Conservation (phyloP, 2,329 filamentous ascomycete genomes). For the Hypoxylon sp. region DNA sequence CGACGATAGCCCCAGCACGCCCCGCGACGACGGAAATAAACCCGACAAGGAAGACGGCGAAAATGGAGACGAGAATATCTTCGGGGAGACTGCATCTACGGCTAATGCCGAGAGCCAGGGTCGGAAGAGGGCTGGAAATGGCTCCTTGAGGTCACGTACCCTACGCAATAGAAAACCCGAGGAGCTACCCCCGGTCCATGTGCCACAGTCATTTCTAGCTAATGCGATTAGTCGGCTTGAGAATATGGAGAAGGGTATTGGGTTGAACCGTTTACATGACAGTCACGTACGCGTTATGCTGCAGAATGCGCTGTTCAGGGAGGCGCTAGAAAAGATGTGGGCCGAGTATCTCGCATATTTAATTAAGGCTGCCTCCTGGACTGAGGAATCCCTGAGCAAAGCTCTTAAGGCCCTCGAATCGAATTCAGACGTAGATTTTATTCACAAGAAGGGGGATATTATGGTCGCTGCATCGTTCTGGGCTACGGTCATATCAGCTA, state of each 20-base stretch:
- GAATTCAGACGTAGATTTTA: background rate
- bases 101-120: slow-evolving; percentile 47
- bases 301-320: slow-evolving; percentile 15
- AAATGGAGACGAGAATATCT: slow-evolving; percentile 43
- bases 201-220: slow-evolving; percentile 72
- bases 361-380: slow-evolving; percentile 40
- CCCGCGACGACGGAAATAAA: slow-evolving; percentile 48
- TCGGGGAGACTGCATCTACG: slow-evolving; percentile 44
- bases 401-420: slow-evolving; percentile 26
- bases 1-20: slow-evolving; percentile 37
- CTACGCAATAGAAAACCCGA: slow-evolving; percentile 54
- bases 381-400: slow-evolving; percentile 22
- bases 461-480: slow-evolving; percentile 38
- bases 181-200: slow-evolving; percentile 65
- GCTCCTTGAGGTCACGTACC: slow-evolving; percentile 45
- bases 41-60: slow-evolving; percentile 40
- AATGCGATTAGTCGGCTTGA: slow-evolving; percentile 63
- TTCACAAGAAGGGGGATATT: slow-evolving; percentile 30
- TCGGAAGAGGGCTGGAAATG: slow-evolving; percentile 47
- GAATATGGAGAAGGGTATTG: slow-evolving; percentile 46
- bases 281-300: slow-evolving; percentile 20
- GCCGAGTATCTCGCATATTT: slow-evolving; percentile 18
- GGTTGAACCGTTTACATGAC: slow-evolving; percentile 22
- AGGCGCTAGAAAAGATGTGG: background rate
- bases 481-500: slow-evolving; percentile 9